Conservation (phyloP, 1,284 basidiomycete genomes). For the Rhodofomes roseus region DNA sequence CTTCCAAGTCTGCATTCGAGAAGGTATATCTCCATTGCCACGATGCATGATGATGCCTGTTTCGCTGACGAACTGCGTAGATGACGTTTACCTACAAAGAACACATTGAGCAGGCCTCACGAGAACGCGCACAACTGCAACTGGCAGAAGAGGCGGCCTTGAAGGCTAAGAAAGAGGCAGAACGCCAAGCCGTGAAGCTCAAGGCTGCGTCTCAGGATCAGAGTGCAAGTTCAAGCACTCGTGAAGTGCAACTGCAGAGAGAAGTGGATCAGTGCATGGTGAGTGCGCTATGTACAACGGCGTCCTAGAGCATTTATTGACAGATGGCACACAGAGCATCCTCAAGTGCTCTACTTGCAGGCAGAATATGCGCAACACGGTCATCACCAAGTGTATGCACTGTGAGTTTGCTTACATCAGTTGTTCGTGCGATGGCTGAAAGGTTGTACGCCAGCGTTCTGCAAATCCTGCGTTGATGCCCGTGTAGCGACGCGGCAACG, state of each 20-base stretch:
- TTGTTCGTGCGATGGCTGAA: neutral
- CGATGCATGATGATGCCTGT: neutral
- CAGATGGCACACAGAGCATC: conserved; percentile 52
- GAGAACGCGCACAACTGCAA: conserved; percentile 19
- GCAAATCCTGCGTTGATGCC: conserved; percentile 83
- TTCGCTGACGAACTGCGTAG: neutral
- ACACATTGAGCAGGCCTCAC: conserved; percentile 13
- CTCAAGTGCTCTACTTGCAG: conserved; percentile 93
- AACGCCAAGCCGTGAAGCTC: conserved; percentile 43
- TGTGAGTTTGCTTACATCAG: conserved; percentile 50
- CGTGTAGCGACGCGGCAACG: conserved; percentile 90
- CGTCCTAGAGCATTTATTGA: neutral
- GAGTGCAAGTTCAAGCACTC: conserved; percentile 26
- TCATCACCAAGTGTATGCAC: conserved; percentile 94
- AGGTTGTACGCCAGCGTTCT: conserved; percentile 65
- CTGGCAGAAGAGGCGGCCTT: conserved; percentile 31
- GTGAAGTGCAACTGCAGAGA: conserved; percentile 39
- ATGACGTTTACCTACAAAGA: conserved; percentile 12
- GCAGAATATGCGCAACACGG: conserved; percentile 78
- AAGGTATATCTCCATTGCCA: neutral
- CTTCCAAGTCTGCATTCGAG: neutral
- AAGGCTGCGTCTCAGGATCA: conserved; percentile 34
- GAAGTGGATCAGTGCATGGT: conserved; percentile 69
- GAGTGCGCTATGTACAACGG: conserved; percentile 21
- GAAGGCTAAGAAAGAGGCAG: conserved; percentile 47